Base-by-base conservation (phyloP, 352 stramenopile genomes). In the Hyphochytrium catenoides region DNA sequence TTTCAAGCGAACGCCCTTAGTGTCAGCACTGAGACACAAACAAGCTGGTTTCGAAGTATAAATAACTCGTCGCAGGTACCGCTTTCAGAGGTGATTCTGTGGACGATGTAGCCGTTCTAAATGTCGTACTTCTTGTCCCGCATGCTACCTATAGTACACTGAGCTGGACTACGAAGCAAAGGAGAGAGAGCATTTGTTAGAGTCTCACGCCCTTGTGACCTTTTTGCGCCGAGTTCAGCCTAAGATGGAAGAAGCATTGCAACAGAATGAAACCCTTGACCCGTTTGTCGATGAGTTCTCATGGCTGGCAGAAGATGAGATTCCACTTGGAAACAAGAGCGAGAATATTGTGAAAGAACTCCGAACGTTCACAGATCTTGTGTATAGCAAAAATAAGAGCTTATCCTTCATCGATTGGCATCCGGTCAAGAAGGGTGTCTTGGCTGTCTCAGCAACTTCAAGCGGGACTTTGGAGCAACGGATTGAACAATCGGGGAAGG, bases 321-420 rank as follows among this genome's bases (percentile, higher is more conserved):
- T 77, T 41, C 47, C 54, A 29, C 51, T 41, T 16, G 41, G 67
- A 6, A 72, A 64, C 50, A 79, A 79, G 51, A 57, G 73, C 30
- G 74, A 90, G 33, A 87, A 85, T 46, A 56, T 68, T 16, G 72
- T 93, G 43, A 78, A 81, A 18, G 78, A 93, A 41, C 44, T 94
- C 4, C 62, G 71, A 1, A 86, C 71, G 34, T 94, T 93, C 46
- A 90, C 74, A 21, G 78, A 93, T 46, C 57, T 93, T n/a, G 52
- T 82, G 17, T 90, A 91, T 56, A 88, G 62, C 41, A 93, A 93
- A 48, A 83, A 77, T 60, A 91, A 88, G 50, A 73, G 57, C 3
- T 48, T 91, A 3, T 51, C 62, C 21, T 54, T 62, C 8, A 76
- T 93, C 24, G 76, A 92, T 43, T 94, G 79, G 79, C 68, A 91